Conservation (phyloP, 2,329 filamentous ascomycete genomes). For the Phaeosphaeriaceae sp. region DNA sequence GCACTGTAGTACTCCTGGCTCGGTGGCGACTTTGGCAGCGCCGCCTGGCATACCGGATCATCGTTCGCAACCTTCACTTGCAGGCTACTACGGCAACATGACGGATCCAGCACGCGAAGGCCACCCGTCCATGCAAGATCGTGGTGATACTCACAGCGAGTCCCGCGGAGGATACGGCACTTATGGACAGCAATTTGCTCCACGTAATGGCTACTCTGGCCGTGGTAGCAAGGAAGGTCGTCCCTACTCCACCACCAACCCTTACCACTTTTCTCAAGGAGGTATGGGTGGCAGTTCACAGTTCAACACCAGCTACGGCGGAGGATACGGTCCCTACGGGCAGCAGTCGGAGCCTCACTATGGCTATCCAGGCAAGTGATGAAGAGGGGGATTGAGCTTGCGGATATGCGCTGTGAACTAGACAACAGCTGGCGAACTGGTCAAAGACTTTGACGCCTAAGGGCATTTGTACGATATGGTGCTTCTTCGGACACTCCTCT, state of each 20-base stretch:
- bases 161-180: slow-evolving; percentile 17
- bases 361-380: slow-evolving; percentile 21
- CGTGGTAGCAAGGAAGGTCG: slow-evolving; percentile 33
- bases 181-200: slow-evolving; percentile 24
- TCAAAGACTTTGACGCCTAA: neutral
- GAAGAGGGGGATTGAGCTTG: neutral
- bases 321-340: slow-evolving; percentile 22
- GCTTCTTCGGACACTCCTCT: neutral
- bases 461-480: neutral
- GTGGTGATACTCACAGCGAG: slow-evolving; percentile 21
- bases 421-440: neutral
- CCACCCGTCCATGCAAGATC: slow-evolving; percentile 16
- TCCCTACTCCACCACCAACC: slow-evolving; percentile 26
- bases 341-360: slow-evolving; percentile 25
- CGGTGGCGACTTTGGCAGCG: slow-evolving; percentile 6
- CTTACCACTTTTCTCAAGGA: slow-evolving; percentile 24
- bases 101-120: slow-evolving; percentile 19
- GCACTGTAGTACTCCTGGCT: slow-evolving; percentile 3
- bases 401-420: neutral
- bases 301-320: slow-evolving; percentile 24
- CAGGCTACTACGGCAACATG: slow-evolving; percentile 22
- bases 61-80: slow-evolving; percentile 34
- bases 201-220: slow-evolving; percentile 15
- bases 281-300: slow-evolving; percentile 8
- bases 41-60: slow-evolving; percentile 18